These are phyloP conservation scores for Tillandsia fasciculata DNA, from an alignment of 176 grass and related monocot genomes.

Conservation along the genomic window DNA sequence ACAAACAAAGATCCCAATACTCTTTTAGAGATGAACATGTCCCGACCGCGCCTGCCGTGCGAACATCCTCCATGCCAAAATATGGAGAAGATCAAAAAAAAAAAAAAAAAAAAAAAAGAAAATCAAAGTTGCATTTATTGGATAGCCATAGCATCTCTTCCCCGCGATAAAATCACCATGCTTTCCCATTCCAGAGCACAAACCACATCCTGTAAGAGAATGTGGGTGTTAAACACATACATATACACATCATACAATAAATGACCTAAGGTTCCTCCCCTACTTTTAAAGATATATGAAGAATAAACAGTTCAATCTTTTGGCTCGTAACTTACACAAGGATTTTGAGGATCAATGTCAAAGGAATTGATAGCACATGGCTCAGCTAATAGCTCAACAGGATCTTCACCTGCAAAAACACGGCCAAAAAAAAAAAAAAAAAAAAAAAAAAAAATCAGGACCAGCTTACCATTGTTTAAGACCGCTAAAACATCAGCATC, in stretches of 20 bases:
- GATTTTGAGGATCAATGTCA: constrained; percentile 84
- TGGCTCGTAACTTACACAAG: constrained; percentile 49
- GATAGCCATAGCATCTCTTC: constrained; percentile 41
- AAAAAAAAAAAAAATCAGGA: not conserved
- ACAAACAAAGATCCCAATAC: no score
- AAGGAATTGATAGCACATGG: constrained; percentile 82
- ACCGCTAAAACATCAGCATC: not conserved
- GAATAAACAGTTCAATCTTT: not conserved
- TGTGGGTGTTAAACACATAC: constrained; percentile 3
- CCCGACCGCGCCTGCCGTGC: no score
- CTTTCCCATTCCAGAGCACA: constrained; percentile 84
- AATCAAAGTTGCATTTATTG: constrained; percentile 14
- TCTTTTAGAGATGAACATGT: no score
- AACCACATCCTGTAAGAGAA: constrained; percentile 62
- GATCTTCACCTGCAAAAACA: constrained; percentile 50
- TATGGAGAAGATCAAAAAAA: not conserved
- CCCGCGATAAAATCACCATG: constrained; percentile 60
- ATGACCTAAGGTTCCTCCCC: not conserved
- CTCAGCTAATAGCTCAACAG: constrained; percentile 53
- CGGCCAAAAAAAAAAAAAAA: not conserved
- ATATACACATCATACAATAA: not conserved
- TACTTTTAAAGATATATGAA: not conserved
- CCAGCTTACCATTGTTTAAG: not conserved
- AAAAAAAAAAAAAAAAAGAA: not conserved
- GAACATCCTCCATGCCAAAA: no score